Percentiles rank a stretch among this genome's conserved stretches.
phyloP scores from a whole-genome alignment of 805 yeast species.

The Kazachstania bromeliacearum region DNA sequence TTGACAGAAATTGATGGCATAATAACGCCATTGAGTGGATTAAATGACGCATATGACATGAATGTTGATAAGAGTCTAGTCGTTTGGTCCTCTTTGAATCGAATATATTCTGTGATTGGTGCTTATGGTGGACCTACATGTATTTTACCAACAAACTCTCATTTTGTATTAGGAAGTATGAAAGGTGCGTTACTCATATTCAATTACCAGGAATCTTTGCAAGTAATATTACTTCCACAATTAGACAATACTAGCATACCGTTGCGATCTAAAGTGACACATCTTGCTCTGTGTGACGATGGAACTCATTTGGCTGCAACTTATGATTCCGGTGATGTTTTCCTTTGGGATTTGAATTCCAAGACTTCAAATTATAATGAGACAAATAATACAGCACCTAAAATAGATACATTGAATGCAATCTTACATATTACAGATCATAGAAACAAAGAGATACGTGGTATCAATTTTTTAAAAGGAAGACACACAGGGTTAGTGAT shows the following conservation, averaged over 20 bases:
- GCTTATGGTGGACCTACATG: slow-evolving; percentile 45
- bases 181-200: slow-evolving; percentile 59
- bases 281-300: slow-evolving; percentile 56
- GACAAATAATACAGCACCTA: neutral
- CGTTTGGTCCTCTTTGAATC: slow-evolving; percentile 6
- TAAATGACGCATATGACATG: too few relatives aligned
- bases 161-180: slow-evolving; percentile 58
- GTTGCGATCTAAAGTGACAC: slow-evolving; percentile 40
- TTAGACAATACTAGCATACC: slow-evolving; percentile 3
- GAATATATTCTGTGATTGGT: slow-evolving; percentile 19
- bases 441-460: slow-evolving; percentile 30
- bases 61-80: slow-evolving; percentile 1
- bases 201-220: slow-evolving; percentile 54
- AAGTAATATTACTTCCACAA: slow-evolving; percentile 28
- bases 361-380: neutral
- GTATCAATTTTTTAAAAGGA: slow-evolving; percentile 39
- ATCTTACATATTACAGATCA: slow-evolving; percentile 30
- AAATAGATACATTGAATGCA: slow-evolving; percentile 13
- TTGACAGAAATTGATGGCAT: too few relatives aligned
- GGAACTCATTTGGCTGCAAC: slow-evolving; percentile 65
- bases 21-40: too few relatives aligned
- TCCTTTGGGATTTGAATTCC: slow-evolving; percentile 53
- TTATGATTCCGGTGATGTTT: slow-evolving; percentile 51
- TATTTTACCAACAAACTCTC: slow-evolving; percentile 35
- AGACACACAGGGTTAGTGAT: slow-evolving; percentile 49